Evolutionary conservation across 1,139 yeast species (phyloP).

Genomic region (Kluyveromyces marxianus): DNA sequence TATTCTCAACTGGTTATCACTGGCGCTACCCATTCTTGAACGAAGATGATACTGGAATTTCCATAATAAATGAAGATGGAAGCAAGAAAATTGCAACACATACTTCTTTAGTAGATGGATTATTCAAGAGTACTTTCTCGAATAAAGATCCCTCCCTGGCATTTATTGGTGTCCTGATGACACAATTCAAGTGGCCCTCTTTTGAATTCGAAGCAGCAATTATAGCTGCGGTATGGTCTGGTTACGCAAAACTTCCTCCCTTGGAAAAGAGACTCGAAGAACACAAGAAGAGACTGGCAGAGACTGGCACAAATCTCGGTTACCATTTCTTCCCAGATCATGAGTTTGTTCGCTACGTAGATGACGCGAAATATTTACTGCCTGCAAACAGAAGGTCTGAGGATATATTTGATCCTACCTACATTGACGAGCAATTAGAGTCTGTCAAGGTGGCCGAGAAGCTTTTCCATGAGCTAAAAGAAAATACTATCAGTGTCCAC

Average conservation of each 20-base stretch:
- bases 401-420: constrained; percentile 19
- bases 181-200: constrained; percentile 21
- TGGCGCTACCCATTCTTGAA: constrained; percentile 32
- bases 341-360: constrained; percentile 25
- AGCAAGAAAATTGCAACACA: constrained; percentile 11
- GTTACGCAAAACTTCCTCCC: constrained; percentile 19
- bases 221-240: constrained; percentile 26
- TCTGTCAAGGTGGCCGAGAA: constrained; percentile 21
- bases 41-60: constrained; percentile 9
- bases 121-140: constrained; percentile 35
- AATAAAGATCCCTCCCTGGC: constrained; percentile 39
- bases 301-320: constrained; percentile 19
- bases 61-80: constrained; percentile 7
- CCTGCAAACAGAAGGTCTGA: constrained; percentile 30
- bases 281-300: constrained; percentile 12
- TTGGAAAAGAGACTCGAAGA: constrained; percentile 18
- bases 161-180: constrained; percentile 24
- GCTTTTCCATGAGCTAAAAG: constrained; percentile 19
- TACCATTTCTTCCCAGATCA: constrained; percentile 31
- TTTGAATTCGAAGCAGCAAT: constrained; percentile 21
- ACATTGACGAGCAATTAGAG: constrained; percentile 15
- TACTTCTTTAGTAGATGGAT: constrained; percentile 28
- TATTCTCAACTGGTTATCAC: constrained; percentile 40
- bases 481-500: constrained; percentile 6
- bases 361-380: constrained; percentile 20